phyloP scores from a whole-genome alignment of 2,329 filamentous ascomycete species.

The Penicillium expansum region DNA sequence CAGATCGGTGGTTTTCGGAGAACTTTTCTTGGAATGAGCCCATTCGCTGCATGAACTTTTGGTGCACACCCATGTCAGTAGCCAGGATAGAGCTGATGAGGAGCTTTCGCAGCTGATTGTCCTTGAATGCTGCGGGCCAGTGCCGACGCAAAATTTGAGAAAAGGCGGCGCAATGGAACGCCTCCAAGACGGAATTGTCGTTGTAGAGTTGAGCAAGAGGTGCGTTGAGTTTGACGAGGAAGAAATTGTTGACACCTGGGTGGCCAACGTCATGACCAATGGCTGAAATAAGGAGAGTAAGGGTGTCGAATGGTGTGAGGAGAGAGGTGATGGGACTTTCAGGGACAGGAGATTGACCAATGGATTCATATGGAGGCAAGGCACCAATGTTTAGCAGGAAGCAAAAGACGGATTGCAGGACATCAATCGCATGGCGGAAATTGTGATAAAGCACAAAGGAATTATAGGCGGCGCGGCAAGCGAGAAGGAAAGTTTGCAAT shows the following conservation, averaged over 20 bases:
- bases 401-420: conserved; percentile 87
- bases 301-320: conserved; percentile 79
- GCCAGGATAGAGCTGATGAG: conserved; percentile 98
- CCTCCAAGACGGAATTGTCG: conserved; percentile 92
- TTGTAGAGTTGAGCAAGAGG: conserved; percentile 95
- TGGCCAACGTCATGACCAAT: conserved; percentile 98
- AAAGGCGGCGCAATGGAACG: conserved; percentile 95
- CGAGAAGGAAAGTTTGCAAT: conserved; percentile 79
- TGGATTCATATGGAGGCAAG: conserved; percentile 63
- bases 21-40: conserved; percentile 77
- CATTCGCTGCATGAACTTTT: conserved; percentile 91
- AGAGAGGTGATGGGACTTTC: conserved; percentile 69
- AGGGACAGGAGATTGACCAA: conserved; percentile 31
- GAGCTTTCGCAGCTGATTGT: conserved; percentile 75
- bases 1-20: conserved; percentile 59
- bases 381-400: conserved; percentile 80
- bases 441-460: conserved; percentile 97
- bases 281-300: conserved; percentile 89
- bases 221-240: conserved; percentile 85
- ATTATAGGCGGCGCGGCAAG: conserved; percentile 92
- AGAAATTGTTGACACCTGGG: conserved; percentile 96
- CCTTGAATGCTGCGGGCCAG: conserved; percentile 80
- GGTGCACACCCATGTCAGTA: conserved; percentile 96
- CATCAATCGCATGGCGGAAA: conserved; percentile 94
- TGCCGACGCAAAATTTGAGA: conserved; percentile 91